Evolutionary conservation across 2,329 filamentous ascomycete genomes (phyloP).

Genomic region (Pseudogymnoascus sp.): DNA sequence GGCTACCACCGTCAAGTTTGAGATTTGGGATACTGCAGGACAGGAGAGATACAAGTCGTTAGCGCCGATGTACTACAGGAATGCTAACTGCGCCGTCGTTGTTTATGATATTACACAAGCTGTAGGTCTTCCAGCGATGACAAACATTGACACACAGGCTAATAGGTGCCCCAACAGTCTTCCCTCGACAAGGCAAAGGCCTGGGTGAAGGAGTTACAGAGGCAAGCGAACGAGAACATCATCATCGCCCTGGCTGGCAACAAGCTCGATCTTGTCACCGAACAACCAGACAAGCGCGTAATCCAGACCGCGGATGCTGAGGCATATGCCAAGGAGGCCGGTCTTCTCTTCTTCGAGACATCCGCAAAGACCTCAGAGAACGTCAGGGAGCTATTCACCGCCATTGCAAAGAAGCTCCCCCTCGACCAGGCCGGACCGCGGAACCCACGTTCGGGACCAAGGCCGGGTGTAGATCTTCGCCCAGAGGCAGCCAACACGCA

Average conservation of each 20-base stretch:
- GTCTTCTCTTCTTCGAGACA: conserved; percentile 95
- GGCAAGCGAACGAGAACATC: conserved; percentile 99
- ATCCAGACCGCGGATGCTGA: conserved; percentile 84
- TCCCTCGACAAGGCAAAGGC: conserved; percentile 98
- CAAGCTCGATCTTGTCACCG: conserved; percentile 91
- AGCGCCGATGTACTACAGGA: conserved; percentile 98
- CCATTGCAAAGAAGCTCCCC: conserved; percentile 94
- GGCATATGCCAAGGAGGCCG: conserved; percentile 87
- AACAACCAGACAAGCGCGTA: conserved; percentile 91
- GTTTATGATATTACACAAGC: conserved; percentile 99
- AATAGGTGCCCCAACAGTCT: conserved; percentile 46
- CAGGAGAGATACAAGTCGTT: conserved; percentile 99
- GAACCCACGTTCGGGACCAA: conserved; percentile 59
- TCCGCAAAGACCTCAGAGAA: conserved; percentile 97
- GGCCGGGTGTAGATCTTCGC: conserved; percentile 55
- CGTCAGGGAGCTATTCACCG: conserved; percentile 89
- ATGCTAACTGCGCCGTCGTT: conserved; percentile 97
- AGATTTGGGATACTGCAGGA: conserved; percentile 98
- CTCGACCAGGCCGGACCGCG: conserved; percentile 92
- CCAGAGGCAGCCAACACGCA: conserved; percentile 46
- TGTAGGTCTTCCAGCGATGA: conserved; percentile 45
- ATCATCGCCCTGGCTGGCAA: conserved; percentile 97
- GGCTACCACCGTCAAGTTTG: conserved; percentile 97
- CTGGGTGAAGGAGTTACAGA: conserved; percentile 97
- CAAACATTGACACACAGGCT: conserved; percentile 14